Conservation (phyloP, 495 filamentous ascomycete species). For the Penicillium egyptiacum region DNA sequence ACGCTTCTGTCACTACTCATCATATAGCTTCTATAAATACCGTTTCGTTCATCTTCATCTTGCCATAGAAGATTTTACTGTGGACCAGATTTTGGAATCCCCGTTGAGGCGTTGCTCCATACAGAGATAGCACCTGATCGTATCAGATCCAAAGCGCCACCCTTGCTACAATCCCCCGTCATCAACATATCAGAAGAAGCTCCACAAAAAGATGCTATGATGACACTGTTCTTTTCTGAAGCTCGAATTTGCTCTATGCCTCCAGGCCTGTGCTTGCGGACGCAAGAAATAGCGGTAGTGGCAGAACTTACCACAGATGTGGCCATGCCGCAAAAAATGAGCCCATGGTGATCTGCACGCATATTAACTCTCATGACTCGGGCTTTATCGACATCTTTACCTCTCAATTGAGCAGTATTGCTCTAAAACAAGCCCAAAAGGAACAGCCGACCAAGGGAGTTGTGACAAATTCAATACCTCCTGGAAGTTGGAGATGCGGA, state of each 20-base stretch:
- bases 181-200: background rate
- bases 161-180: background rate
- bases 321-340: constrained; percentile 1
- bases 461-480: constrained; percentile 18
- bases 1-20: background rate
- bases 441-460: constrained; percentile 3
- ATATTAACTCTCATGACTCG: background rate
- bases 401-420: constrained; percentile 5
- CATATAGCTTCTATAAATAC: background rate
- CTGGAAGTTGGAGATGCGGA: constrained; percentile 17
- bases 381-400: background rate
- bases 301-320: constrained; percentile 2
- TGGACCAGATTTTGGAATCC: constrained; percentile 5
- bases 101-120: constrained; percentile 3
- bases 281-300: constrained; percentile 4
- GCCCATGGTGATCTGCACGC: background rate
- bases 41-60: constrained; percentile 10
- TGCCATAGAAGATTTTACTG: constrained; percentile 11
- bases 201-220: background rate
- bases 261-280: background rate
- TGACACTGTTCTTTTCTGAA: constrained; percentile 5
- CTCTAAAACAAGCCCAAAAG: background rate
- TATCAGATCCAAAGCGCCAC: background rate
- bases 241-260: constrained; percentile 6
- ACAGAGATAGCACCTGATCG: background rate